phyloP scores from a whole-genome alignment of 2,329 filamentous ascomycete genomes.

The Ploettnerulaceae sp. region DNA sequence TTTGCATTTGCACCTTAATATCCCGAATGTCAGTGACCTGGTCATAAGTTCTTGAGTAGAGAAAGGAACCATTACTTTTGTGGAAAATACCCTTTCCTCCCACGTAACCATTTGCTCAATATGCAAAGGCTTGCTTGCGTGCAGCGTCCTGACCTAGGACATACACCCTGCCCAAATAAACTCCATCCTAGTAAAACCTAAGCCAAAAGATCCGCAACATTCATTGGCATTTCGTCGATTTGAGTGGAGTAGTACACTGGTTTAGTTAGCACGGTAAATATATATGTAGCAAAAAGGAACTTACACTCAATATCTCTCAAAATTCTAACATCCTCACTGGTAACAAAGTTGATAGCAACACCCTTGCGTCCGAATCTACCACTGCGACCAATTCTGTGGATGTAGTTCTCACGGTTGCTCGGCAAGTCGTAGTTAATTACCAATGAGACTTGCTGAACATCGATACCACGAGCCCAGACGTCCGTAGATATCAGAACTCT shows the following conservation, averaged over 20 bases:
- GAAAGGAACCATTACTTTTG: conserved; percentile 15
- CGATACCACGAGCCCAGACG: conserved; percentile 96
- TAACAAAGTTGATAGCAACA: conserved; percentile 99
- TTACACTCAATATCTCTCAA: conserved; percentile 90
- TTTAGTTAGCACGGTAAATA: conserved; percentile 17
- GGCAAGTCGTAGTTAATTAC: conserved; percentile 99
- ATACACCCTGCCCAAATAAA: neutral
- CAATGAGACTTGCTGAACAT: conserved; percentile 95
- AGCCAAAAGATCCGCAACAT: conserved; percentile 45
- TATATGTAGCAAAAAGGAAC: conserved; percentile 34
- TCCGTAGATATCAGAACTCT: conserved; percentile 96
- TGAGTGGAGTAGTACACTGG: conserved; percentile 70
- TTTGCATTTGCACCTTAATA: conserved; percentile 6
- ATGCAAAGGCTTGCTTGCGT: conserved; percentile 23
- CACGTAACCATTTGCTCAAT: conserved; percentile 24
- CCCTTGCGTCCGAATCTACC: conserved; percentile 96
- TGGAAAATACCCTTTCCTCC: conserved; percentile 30
- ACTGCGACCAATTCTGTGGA: conserved; percentile 94
- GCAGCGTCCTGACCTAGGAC: conserved; percentile 6
- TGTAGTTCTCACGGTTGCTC: conserved; percentile 99
- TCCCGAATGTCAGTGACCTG: conserved; percentile 4
- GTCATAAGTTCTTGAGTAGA: neutral
- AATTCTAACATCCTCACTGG: conserved; percentile 95
- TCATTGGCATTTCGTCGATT: conserved; percentile 81
- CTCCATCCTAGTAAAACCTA: conserved; percentile 15